Base-by-base conservation (phyloP, 148 eudicot species). In the Cornus suecica region DNA sequence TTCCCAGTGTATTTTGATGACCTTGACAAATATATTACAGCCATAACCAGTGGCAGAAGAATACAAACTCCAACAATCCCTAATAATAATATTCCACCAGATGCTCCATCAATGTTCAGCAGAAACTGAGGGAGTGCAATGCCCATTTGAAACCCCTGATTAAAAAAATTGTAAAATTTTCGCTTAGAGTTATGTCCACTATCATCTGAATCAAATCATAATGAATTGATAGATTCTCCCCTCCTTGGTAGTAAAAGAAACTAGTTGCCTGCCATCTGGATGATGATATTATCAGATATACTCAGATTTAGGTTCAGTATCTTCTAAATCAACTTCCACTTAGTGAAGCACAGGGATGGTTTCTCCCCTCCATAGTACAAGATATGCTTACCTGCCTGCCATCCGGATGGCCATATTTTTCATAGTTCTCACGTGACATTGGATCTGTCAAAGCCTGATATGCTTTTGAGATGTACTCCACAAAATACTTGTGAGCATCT, bases 21-120 rank as follows among this genome's bases (percentile, higher is more conserved):
- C 65, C 69, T 82, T 51, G 77, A 70, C 31, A 82, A 77, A 58
- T 82, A 82, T 70, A 82, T 70, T 24, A 82, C 81, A 45, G 81
- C 78, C 71, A 78, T 37, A 32, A 79, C 74, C 76, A 82, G 65
- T 1, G 84, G 84, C 65, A 82, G 65, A 26, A 82, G 67, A 66
- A 78, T 82, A 67, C 84, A 75, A 65, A 80, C 64, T 74, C 78
- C 84, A 41, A 82, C 81, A 51, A 82, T 82, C n/a, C 75, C 84
- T 66, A 82, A 79, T 69, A 82, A 51, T 41, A 82, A 68, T 63
- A 74, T 31, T 71, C 81, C 84, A 25, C 81, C 81, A 64, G 78
- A 78, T 52, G 84, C 66, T 69, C 84, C 84, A 42, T 82, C 78
- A 29, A 71, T 71, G 68, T 74, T 82, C 68, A 82, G 74, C 78